phyloP scores from a whole-genome alignment of 108 stramenopile species.

The Bacterosira constricta region DNA sequence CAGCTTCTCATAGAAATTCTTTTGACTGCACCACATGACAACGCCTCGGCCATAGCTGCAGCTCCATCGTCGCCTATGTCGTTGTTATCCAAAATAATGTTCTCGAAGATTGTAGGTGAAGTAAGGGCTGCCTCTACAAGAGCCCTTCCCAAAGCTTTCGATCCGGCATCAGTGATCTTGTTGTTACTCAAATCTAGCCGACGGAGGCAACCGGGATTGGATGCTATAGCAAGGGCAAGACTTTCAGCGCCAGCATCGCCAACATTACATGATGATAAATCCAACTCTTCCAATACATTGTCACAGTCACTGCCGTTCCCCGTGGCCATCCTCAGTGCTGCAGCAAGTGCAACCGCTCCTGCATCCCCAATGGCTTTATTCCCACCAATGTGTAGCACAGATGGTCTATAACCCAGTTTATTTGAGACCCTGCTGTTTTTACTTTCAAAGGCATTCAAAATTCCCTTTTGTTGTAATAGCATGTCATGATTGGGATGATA shows the following conservation, averaged over 20 bases:
- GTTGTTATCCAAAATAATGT: conserved; percentile 76
- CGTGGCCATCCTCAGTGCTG: conserved; percentile 64
- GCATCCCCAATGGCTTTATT: conserved; percentile 79
- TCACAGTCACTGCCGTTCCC: conserved; percentile 6
- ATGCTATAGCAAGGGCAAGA: conserved; percentile 69
- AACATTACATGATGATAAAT: conserved; percentile 75
- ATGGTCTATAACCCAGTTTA: conserved; percentile 26
- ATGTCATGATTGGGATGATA: not conserved
- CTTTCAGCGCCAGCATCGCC: conserved; percentile 78
- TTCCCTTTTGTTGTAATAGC: conserved; percentile 7
- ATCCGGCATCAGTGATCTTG: conserved; percentile 72
- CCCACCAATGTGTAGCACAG: conserved; percentile 48
- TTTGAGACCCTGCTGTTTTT: not conserved
- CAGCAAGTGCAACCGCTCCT: conserved; percentile 77
- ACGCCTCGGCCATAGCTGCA: conserved; percentile 54
- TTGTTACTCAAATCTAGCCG: conserved; percentile 82
- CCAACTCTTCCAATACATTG: conserved; percentile 60
- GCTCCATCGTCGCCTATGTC: conserved; percentile 66
- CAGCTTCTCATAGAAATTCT: conserved; percentile 70
- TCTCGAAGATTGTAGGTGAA: conserved; percentile 19
- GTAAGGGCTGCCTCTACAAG: conserved; percentile 26
- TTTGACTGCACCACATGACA: conserved; percentile 50
- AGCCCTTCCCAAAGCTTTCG: conserved; percentile 52
- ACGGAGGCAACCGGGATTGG: conserved; percentile 51
- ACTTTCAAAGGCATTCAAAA: conserved; percentile 41